Conservation (phyloP, 257 asterid species). For the Scutellaria minor region DNA sequence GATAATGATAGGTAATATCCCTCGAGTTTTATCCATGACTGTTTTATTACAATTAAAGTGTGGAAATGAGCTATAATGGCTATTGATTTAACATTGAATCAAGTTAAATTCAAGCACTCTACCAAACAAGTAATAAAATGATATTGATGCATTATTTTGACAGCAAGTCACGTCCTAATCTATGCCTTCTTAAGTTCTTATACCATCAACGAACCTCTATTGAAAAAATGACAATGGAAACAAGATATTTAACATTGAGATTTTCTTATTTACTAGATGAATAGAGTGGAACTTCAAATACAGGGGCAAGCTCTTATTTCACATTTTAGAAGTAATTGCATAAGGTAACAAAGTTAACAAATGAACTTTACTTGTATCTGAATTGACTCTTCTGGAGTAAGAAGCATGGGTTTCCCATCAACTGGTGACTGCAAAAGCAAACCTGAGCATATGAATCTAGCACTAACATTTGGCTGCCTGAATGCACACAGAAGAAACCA, state of each 20-base stretch:
- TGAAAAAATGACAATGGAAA: not conserved
- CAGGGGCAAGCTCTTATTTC: not conserved
- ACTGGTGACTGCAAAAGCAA: constrained; percentile 85
- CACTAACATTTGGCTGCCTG: constrained; percentile 12
- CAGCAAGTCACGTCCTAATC: not conserved
- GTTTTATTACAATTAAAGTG: too few relatives aligned
- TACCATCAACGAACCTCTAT: not conserved
- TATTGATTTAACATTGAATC: not conserved
- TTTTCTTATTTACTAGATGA: constrained; percentile 1
- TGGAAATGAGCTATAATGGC: not conserved
- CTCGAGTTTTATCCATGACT: too few relatives aligned
- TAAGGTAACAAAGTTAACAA: constrained; percentile 1
- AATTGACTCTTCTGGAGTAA: constrained; percentile 97
- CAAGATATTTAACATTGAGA: constrained; percentile 7
- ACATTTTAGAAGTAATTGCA: constrained; percentile 17
- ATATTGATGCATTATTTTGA: not conserved
- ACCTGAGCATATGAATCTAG: constrained; percentile 25
- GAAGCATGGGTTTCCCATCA: constrained; percentile 97
- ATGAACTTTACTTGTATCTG: constrained; percentile 75
- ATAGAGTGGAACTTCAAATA: constrained; percentile 3
- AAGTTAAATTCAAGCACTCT: not conserved
- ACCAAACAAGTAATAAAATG: not conserved
- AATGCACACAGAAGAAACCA: constrained; percentile 26
- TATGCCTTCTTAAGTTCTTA: not conserved
- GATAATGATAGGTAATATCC: not conserved